Evolutionary conservation across 345 rosid species (phyloP), one percentile per base, ranked within the genome.

Genomic region (Passiflora organensis): DNA sequence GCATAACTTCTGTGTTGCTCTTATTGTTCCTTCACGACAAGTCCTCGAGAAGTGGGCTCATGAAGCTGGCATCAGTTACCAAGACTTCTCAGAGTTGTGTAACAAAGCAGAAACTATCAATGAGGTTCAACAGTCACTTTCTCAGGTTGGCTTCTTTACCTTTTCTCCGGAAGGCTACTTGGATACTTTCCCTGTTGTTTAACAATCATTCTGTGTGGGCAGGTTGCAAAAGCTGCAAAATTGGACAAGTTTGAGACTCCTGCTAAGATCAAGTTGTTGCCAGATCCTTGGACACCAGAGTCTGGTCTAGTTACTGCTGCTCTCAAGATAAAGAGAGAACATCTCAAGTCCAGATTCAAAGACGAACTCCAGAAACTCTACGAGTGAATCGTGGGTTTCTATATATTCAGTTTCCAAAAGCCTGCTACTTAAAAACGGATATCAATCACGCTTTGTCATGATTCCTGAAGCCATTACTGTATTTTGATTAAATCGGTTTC

Each of bases 221-320:
- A 90, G 96, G 91, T 77, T 4, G 95, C 67, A 13, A 87, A 76
- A 58, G 74, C 58, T 2, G 81, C 89, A 55, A 80, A 77, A 54
- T 65, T 91, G 47, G 85, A 80, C 61, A 91, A 83, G 60, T 82
- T 85, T 68, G 97, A 91, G 67, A 56, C 70, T 32, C 97, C 97
- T 10, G 76, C 77, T 28, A 91, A 79, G 84, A 75, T 91, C 23
- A 91, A 78, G 72, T 56, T 87, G 77, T 8, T 91, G 19, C 62
- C 89, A 0, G 91, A 87, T 18, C 81, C 81, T 15, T 87, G 95
- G 97, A 85, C 96, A 47, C 97, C 96, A 0, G 86, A 88, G 56
- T 76, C 86, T 0, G 93, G 94, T 14, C 58, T 88, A 46, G 94
- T 83, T 34, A 88, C 86, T 2, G 86, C 82, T 24, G 89, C 96